Conservation (phyloP, 2,329 filamentous ascomycete species). For the Arthrocladium fulminans region DNA sequence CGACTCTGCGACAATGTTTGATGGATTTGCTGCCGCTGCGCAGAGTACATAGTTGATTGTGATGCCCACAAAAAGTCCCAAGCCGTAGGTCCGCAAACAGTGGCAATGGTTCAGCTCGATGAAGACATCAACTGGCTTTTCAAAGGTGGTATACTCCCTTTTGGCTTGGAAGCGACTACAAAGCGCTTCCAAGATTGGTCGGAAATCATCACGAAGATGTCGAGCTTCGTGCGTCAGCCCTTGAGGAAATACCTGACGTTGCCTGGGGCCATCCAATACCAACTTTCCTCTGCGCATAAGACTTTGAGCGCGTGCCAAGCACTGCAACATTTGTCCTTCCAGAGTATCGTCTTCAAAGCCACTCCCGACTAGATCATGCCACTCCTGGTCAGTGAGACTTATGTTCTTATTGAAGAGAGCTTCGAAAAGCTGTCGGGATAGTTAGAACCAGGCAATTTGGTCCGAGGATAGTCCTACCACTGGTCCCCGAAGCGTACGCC, state of each 20-base stretch:
- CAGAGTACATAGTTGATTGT: not conserved
- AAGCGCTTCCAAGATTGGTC: not conserved
- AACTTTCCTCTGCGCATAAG: not conserved
- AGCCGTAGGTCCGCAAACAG: not conserved
- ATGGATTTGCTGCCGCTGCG: not conserved
- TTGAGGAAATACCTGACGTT: not conserved
- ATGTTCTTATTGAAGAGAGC: not conserved
- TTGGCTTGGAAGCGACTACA: not conserved
- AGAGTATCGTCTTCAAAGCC: not conserved
- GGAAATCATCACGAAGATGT: not conserved
- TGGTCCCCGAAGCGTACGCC: slow-evolving; percentile 11
- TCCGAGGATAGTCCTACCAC: slow-evolving; percentile 6
- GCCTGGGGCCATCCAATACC: not conserved
- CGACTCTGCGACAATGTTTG: not conserved
- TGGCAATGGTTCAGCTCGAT: not conserved
- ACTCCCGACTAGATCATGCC: not conserved
- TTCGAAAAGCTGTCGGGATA: not conserved
- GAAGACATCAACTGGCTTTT: not conserved
- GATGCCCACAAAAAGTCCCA: not conserved
- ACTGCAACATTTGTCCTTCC: not conserved
- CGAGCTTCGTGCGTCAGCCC: not conserved
- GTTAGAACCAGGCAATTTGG: not conserved
- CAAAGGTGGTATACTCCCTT: not conserved
- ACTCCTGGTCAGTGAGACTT: not conserved
- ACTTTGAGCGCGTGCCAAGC: not conserved